These are phyloP conservation scores for Talaromyces liani DNA, from an alignment of 495 filamentous ascomycete species.

Conservation along the genomic window DNA sequence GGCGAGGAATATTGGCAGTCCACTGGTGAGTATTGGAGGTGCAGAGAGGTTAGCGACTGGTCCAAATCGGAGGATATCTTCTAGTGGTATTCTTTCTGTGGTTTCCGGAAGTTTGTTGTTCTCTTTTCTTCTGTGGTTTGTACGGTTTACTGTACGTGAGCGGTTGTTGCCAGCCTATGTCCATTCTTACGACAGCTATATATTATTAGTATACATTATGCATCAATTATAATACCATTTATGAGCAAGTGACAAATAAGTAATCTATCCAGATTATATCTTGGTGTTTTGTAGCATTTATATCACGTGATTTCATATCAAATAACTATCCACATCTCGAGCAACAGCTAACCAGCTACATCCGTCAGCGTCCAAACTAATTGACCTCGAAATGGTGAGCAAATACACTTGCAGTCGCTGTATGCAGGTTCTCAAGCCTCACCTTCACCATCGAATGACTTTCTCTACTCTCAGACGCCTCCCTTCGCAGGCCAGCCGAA, in stretches of 20 bases:
- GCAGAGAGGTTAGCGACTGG: conserved; percentile 44
- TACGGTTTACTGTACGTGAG: background rate
- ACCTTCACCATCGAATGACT: conserved; percentile 12
- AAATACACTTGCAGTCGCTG: conserved; percentile 38
- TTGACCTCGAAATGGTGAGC: conserved; percentile 25
- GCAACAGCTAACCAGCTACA: background rate
- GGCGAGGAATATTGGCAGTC: conserved; percentile 89
- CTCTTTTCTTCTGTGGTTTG: background rate
- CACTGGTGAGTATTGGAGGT: conserved; percentile 80
- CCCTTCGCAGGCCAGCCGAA: background rate
- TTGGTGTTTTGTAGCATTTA: background rate
- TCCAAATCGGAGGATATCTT: conserved; percentile 60
- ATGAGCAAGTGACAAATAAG: background rate
- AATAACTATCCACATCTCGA: background rate
- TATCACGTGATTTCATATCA: background rate
- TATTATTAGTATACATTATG: background rate
- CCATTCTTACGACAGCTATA: background rate
- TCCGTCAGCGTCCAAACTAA: background rate
- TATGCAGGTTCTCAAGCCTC: conserved; percentile 28
- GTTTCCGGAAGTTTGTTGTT: background rate
- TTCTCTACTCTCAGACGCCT: background rate
- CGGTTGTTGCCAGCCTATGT: background rate
- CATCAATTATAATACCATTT: background rate
- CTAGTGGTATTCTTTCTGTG: conserved; percentile 15
- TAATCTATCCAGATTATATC: background rate